Conservation (phyloP, 1,284 basidiomycete species). For the Hymenochaete sp. region DNA sequence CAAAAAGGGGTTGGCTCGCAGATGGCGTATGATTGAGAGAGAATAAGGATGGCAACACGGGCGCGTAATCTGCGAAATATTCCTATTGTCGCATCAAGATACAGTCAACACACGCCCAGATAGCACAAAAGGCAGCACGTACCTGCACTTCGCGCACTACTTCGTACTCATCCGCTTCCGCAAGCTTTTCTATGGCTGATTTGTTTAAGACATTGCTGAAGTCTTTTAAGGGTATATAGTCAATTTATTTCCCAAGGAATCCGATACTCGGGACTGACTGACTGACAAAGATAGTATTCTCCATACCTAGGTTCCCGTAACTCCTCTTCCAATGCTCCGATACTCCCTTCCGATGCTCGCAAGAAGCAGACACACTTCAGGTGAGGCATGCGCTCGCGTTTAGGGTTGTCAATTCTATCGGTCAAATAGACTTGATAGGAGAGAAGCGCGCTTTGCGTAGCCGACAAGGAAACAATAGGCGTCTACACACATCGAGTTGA, state of each 20-base stretch:
- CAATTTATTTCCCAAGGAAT: not conserved
- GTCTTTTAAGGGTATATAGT: conserved; percentile 40
- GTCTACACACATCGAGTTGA: conserved; percentile 47
- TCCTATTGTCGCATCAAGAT: conserved; percentile 66
- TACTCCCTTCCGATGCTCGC: conserved; percentile 70
- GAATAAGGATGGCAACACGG: conserved; percentile 81
- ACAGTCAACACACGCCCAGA: conserved; percentile 21
- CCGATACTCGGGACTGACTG: conserved; percentile 38
- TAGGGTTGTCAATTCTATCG: conserved; percentile 89
- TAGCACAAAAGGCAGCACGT: conserved; percentile 21
- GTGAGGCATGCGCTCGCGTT: conserved; percentile 85
- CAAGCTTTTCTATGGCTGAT: conserved; percentile 85
- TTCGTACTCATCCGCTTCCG: conserved; percentile 93
- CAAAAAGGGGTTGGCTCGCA: conserved; percentile 55
- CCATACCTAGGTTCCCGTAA: conserved; percentile 88
- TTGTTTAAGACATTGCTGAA: conserved; percentile 94
- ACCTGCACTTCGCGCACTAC: conserved; percentile 96
- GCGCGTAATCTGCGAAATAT: conserved; percentile 92
- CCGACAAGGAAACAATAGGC: conserved; percentile 92
- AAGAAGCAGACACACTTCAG: conserved; percentile 96
- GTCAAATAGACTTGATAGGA: conserved; percentile 97
- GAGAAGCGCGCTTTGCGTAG: conserved; percentile 91
- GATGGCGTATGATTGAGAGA: conserved; percentile 77
- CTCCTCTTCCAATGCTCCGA: conserved; percentile 79
- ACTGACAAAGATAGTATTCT: conserved; percentile 96